Base-by-base conservation (phyloP, 2,329 filamentous ascomycete species). In the Didymella exigua region DNA sequence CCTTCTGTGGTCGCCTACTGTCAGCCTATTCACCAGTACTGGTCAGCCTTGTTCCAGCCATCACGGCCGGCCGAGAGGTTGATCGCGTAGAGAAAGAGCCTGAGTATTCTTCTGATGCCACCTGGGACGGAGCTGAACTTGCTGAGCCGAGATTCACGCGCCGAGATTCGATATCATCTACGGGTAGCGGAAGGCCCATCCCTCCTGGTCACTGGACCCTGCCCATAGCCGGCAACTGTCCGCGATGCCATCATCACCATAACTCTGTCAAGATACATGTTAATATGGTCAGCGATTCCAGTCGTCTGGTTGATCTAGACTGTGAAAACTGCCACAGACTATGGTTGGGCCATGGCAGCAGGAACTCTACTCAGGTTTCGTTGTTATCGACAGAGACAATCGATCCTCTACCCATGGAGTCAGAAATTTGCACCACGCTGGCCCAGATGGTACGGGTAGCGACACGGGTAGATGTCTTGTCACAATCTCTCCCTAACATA, bases 161-260 rank as follows among this genome's bases (percentile, higher is more conserved):
- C 24, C 60, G 47, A 3, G 52, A 66, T 37, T 63, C 63, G 4
- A 26, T 48, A 13, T 70, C 65, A 5, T 62, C 67, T 23, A 50
- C 56, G 2, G 59, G 49, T 18, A 71, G 63, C 42, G 59, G 49
- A 5, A 52, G 31, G 14, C 54, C 59, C 9, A 41, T 64, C 4
- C 63, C 65, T 10, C 38, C 48, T 10, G 69, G 67, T 4, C 52
- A 54, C 31, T 71, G 65, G 61, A 58, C 24, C 6, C 18, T 71
- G 14, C 53, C 58, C 1, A 54, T 71, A 26, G 62, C 66, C 40
- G 68, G 65, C 8, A 70, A 66, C 37, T 73, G 69, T 41, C 57
- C 70, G 4, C 58, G 57, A 27, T 72, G 69, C 31, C 61, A 66
- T 44, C 69, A 71, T 46, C 51, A 66, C 43, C 66, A 73, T 52